Evolutionary conservation across 2,329 filamentous ascomycete genomes (phyloP).

Genomic region (Aspergillus udagawae): DNA sequence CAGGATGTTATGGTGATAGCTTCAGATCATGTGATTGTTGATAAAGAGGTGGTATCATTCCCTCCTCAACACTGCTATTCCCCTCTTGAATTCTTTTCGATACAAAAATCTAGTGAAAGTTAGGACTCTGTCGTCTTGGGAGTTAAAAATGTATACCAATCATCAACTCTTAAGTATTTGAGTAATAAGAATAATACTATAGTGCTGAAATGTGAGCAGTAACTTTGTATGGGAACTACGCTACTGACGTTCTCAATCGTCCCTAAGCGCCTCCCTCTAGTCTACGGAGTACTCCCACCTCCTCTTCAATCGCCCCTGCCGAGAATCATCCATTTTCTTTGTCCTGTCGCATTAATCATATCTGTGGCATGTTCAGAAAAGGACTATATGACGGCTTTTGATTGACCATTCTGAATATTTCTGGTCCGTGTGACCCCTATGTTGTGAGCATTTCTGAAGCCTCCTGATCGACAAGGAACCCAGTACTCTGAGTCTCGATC

Average conservation of each 20-base stretch:
- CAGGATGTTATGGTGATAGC: not conserved
- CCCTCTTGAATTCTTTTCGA: not conserved
- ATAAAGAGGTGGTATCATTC: not conserved
- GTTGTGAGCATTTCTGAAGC: slow-evolving; percentile 7
- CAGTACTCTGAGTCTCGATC: slow-evolving; percentile 10
- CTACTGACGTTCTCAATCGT: not conserved
- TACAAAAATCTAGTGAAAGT: not conserved
- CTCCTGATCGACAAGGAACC: slow-evolving; percentile 15
- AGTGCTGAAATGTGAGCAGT: not conserved
- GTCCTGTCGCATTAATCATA: not conserved
- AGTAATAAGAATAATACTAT: not conserved
- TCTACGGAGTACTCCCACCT: slow-evolving; percentile 7
- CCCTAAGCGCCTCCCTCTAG: slow-evolving; percentile 13
- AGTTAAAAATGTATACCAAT: not conserved
- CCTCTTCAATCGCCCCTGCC: slow-evolving; percentile 12
- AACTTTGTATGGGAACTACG: not conserved
- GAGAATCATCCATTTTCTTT: not conserved
- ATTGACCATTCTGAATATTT: not conserved
- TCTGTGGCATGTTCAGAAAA: not conserved
- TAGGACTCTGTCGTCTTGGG: not conserved
- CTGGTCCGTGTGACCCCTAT: not conserved
- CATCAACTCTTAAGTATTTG: not conserved
- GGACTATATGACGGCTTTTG: not conserved
- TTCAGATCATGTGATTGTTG: not conserved
- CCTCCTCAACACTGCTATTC: not conserved